A percentile compares a stretch with the other conserved stretches of the same genome.
Evolutionary conservation across 805 yeast species (phyloP).

Genomic region (Yamadazyma takamatsuzukensis): DNA sequence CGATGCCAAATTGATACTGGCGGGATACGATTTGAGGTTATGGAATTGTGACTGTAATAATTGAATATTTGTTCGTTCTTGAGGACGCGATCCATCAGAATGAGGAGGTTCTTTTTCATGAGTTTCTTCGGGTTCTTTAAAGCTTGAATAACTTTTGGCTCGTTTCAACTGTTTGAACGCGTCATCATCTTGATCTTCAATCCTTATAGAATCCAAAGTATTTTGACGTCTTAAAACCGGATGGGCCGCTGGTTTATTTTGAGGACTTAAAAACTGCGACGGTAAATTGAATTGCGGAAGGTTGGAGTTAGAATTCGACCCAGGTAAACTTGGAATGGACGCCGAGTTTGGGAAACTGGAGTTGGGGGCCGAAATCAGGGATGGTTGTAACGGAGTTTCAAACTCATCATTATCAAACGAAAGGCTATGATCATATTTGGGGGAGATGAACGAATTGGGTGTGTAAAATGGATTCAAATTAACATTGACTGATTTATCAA

Average conservation of each 20-base stretch:
- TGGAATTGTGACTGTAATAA: conserved; percentile 23
- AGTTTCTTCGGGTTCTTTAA: not conserved
- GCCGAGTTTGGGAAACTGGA: conserved; percentile 3
- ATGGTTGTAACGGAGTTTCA: conserved; percentile 22
- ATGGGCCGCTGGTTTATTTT: conserved; percentile 8
- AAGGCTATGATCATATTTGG: conserved; percentile 19
- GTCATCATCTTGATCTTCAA: conserved; percentile 41
- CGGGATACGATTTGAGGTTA: conserved; percentile 40
- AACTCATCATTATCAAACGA: conserved; percentile 18
- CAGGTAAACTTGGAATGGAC: conserved; percentile 16
- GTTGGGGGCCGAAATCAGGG: conserved; percentile 3
- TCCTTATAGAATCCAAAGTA: conserved; percentile 27
- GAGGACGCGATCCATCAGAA: conserved; percentile 12
- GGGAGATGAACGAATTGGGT: conserved; percentile 21
- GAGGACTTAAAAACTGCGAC: conserved; percentile 7
- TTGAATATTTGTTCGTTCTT: conserved; percentile 16
- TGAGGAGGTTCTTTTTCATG: conserved; percentile 5
- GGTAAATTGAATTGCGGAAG: conserved; percentile 8
- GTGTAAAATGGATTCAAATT: conserved; percentile 29
- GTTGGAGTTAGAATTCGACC: conserved; percentile 5
- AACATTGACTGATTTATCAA: conserved; percentile 23
- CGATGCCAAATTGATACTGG: conserved; percentile 52
- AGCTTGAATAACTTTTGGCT: conserved; percentile 27
- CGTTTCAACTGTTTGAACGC: conserved; percentile 38
- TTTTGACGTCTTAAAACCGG: conserved; percentile 19